Evolutionary conservation across 441 rosid species (phyloP).

Genomic region (Gossypium davidsonii): DNA sequence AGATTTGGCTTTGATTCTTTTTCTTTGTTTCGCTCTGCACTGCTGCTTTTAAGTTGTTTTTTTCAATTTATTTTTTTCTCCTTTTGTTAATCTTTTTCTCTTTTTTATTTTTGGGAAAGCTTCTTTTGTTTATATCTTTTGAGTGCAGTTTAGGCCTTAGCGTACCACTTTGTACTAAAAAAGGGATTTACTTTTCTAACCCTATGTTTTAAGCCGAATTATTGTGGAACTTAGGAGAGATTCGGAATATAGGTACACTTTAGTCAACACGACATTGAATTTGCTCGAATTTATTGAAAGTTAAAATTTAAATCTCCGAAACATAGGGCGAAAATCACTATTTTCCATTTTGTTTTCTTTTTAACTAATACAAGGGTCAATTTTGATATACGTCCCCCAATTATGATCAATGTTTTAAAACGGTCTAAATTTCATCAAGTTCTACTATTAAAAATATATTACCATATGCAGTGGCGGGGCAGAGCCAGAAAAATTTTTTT

Average conservation of each 20-base stretch:
- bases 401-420: no score
- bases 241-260: neutral
- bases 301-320: neutral
- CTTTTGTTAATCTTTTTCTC: no score
- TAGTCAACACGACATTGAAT: neutral
- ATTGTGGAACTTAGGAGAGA: neutral
- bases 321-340: neutral
- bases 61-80: neutral
- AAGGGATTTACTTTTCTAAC: neutral
- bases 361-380: no score
- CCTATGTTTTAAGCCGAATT: neutral
- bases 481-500: no score
- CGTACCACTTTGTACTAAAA: neutral
- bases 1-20: neutral
- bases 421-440: no score
- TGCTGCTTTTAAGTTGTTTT: neutral
- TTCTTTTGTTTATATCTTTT: no score
- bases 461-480: no score
- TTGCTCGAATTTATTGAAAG: neutral
- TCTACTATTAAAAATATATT: no score
- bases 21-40: neutral
- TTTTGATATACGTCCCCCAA: no score
- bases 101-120: no score
- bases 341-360: neutral
- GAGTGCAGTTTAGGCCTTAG: neutral